Percentiles rank a stretch among this genome's conserved stretches.
Evolutionary conservation across 2,329 filamentous ascomycete species (phyloP).

Genomic region (Penicillium sclerotigenum): DNA sequence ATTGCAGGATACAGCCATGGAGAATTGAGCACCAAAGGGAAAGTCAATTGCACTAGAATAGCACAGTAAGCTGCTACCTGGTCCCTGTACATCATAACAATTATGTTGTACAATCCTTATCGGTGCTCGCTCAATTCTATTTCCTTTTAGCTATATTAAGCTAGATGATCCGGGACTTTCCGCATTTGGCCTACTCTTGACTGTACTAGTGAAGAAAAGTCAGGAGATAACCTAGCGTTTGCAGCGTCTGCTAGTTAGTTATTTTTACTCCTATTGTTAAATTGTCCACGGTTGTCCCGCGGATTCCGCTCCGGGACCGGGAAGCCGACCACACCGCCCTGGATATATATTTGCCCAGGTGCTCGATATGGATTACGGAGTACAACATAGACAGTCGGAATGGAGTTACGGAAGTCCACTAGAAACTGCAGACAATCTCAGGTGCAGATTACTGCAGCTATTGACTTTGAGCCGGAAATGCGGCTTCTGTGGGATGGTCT

Average conservation of each 20-base stretch:
- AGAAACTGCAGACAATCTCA: neutral
- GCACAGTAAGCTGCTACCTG: neutral
- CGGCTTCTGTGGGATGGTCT: neutral
- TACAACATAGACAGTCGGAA: too few relatives aligned
- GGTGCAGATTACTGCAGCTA: neutral
- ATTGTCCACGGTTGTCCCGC: neutral
- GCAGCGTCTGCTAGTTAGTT: neutral
- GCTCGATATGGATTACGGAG: neutral
- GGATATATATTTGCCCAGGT: neutral
- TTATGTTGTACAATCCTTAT: too few relatives aligned
- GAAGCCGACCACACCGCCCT: constrained; percentile 1
- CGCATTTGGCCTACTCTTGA: neutral
- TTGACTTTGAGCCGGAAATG: neutral
- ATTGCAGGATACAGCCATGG: neutral
- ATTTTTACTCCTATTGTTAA: neutral
- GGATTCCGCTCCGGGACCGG: neutral
- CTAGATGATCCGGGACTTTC: neutral
- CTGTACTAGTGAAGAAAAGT: neutral
- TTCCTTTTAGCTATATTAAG: neutral
- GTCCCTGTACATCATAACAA: neutral
- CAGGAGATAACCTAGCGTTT: neutral
- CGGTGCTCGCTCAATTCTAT: too few relatives aligned
- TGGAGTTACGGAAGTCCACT: neutral
- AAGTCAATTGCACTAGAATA: neutral
- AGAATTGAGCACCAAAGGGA: neutral